phyloP scores from a whole-genome alignment of 2,329 filamentous ascomycete genomes.

The Anthostomella pinea region DNA sequence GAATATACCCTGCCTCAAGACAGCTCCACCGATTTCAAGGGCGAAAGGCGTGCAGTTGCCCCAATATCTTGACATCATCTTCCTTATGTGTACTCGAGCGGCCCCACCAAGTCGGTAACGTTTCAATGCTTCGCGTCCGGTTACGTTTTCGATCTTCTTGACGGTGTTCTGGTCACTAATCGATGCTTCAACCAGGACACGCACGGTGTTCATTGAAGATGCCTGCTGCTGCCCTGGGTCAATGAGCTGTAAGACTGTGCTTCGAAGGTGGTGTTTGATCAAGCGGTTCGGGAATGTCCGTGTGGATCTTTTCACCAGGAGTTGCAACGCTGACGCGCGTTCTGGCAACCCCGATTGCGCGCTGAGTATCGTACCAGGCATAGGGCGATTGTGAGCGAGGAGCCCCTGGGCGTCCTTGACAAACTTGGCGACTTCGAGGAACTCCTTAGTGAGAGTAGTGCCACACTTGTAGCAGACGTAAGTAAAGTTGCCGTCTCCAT shows the following conservation, averaged over 20 bases:
- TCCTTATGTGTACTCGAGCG: constrained; percentile 49
- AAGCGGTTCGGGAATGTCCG: constrained; percentile 58
- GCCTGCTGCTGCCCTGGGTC: constrained; percentile 24
- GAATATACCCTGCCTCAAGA: constrained; percentile 64
- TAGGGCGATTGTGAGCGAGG: constrained; percentile 45
- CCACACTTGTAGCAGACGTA: constrained; percentile 50
- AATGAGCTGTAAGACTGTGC: constrained; percentile 40
- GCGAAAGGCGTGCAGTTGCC: constrained; percentile 63
- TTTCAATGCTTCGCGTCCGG: constrained; percentile 14
- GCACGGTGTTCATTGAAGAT: constrained; percentile 50
- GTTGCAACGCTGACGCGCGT: constrained; percentile 17
- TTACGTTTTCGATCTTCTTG: constrained; percentile 37
- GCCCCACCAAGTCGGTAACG: constrained; percentile 22
- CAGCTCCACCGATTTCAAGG: constrained; percentile 62
- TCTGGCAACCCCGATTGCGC: constrained; percentile 49
- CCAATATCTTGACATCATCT: constrained; percentile 72
- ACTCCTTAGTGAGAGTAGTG: constrained; percentile 51
- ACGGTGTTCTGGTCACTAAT: constrained; percentile 39
- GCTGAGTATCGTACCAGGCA: constrained; percentile 67
- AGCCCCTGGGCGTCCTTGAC: constrained; percentile 51
- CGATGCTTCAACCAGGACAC: constrained; percentile 45
- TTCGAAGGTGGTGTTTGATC: constrained; percentile 45
- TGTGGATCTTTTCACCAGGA: constrained; percentile 19
- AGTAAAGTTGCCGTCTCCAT: constrained; percentile 56
- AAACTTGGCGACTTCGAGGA: constrained; percentile 62